phyloP scores from a whole-genome alignment of 176 grass and related monocot species.

The Dactylis glomerata region DNA sequence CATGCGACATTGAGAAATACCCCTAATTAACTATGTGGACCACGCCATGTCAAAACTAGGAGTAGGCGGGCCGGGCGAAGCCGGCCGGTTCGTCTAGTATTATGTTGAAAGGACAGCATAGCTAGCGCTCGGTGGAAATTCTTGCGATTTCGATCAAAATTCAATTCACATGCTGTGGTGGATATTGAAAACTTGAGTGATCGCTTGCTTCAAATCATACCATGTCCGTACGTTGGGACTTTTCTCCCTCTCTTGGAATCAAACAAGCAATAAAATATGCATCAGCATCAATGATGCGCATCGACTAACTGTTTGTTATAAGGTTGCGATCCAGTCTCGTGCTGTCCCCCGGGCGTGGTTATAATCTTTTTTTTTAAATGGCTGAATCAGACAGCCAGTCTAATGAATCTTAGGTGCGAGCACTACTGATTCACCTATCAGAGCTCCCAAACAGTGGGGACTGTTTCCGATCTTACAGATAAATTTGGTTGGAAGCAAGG shows the following conservation, averaged over 20 bases:
- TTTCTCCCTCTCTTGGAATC: neutral
- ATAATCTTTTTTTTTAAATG: neutral
- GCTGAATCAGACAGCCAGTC: neutral
- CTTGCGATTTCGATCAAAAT: neutral
- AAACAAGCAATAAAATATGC: neutral
- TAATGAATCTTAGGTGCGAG: neutral
- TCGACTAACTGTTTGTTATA: neutral
- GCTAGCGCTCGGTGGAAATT: neutral
- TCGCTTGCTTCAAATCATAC: neutral
- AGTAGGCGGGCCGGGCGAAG: too few species aligned
- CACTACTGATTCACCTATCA: neutral
- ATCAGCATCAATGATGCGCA: neutral
- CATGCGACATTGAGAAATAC: too few species aligned
- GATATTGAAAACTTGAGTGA: neutral
- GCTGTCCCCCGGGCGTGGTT: neutral
- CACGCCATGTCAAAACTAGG: too few species aligned
- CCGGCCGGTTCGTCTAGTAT: too few species aligned
- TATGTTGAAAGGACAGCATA: neutral
- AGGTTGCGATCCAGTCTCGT: constrained; percentile 4
- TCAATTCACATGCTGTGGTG: neutral
- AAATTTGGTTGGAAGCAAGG: constrained; percentile 52
- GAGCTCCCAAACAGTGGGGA: neutral
- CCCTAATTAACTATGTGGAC: too few species aligned
- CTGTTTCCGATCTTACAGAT: neutral
- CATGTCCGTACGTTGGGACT: neutral